phyloP scores from a whole-genome alignment of 2,329 filamentous ascomycete genomes.

The Nemania sp. region DNA sequence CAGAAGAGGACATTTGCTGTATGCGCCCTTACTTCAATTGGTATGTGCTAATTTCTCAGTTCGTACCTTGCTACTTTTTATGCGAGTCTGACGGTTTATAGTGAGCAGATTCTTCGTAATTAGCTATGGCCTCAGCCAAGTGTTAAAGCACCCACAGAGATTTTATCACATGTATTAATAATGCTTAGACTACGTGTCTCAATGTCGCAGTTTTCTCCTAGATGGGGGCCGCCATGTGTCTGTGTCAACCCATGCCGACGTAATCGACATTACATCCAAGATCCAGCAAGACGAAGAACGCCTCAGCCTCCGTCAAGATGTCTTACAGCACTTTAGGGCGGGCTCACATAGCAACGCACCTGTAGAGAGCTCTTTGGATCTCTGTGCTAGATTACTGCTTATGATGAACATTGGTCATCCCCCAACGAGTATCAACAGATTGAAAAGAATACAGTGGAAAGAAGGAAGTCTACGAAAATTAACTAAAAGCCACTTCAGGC shows the following conservation, averaged over 20 bases:
- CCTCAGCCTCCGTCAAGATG: slow-evolving; percentile 1
- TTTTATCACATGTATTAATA: background rate
- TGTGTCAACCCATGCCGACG: slow-evolving; percentile 23
- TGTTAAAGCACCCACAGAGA: background rate
- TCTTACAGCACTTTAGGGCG: slow-evolving; percentile 5
- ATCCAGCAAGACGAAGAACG: slow-evolving; percentile 17
- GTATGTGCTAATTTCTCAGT: slow-evolving; percentile 3
- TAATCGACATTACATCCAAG: slow-evolving; percentile 7
- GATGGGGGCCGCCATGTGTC: slow-evolving; percentile 23
- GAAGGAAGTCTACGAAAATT: slow-evolving; percentile 15
- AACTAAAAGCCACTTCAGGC: slow-evolving; percentile 9
- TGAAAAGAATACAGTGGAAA: slow-evolving; percentile 16
- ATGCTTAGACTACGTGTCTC: slow-evolving; percentile 17
- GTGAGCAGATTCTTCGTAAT: slow-evolving; percentile 2
- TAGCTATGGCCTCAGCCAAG: background rate
- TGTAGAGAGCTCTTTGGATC: slow-evolving; percentile 18
- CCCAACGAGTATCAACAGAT: slow-evolving; percentile 12
- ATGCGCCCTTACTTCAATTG: slow-evolving; percentile 24
- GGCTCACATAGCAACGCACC: background rate
- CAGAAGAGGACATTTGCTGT: slow-evolving; percentile 11
- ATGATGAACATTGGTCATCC: slow-evolving; percentile 25
- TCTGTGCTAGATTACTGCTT: slow-evolving; percentile 19
- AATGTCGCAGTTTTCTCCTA: slow-evolving; percentile 21
- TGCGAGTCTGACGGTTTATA: slow-evolving; percentile 1
- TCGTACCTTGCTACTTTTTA: background rate